phyloP scores from a whole-genome alignment of 148 eudicot species.

The Camellia lanceoleosa region DNA sequence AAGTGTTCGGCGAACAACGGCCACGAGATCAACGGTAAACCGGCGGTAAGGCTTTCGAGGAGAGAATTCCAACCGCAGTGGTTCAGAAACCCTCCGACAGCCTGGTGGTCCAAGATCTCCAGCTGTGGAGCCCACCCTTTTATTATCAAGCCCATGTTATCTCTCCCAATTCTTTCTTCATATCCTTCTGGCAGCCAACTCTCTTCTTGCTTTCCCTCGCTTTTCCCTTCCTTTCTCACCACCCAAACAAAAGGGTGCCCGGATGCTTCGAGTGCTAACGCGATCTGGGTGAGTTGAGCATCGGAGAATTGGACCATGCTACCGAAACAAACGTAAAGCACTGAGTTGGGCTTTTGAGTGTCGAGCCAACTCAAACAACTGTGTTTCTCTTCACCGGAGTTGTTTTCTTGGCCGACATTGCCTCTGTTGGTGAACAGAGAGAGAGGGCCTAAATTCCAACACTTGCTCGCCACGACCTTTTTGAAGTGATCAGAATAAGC shows the following conservation, averaged over 20 bases:
- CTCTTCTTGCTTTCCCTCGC: neutral
- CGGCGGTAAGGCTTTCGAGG: slow-evolving; percentile 40
- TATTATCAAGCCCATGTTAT: slow-evolving; percentile 35
- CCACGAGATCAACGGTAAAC: slow-evolving; percentile 20
- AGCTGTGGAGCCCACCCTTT: slow-evolving; percentile 60
- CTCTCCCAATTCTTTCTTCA: slow-evolving; percentile 22
- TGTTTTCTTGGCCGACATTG: neutral
- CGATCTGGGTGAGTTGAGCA: slow-evolving; percentile 15
- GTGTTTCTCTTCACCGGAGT: neutral
- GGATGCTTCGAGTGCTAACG: slow-evolving; percentile 8
- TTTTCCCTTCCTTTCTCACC: neutral
- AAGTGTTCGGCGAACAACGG: slow-evolving; percentile 24
- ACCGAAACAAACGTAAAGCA: slow-evolving; percentile 22
- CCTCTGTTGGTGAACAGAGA: slow-evolving; percentile 10
- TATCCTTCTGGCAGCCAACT: slow-evolving; percentile 16
- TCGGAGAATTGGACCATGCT: slow-evolving; percentile 17
- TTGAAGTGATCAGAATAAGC: slow-evolving; percentile 34
- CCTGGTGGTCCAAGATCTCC: slow-evolving; percentile 34
- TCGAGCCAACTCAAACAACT: slow-evolving; percentile 42
- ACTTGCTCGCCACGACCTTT: slow-evolving; percentile 18
- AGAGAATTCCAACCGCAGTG: slow-evolving; percentile 68
- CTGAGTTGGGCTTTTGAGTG: slow-evolving; percentile 10
- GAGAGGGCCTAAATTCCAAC: slow-evolving; percentile 36
- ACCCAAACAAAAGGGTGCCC: slow-evolving; percentile 21
- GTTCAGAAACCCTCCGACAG: slow-evolving; percentile 45